Conservation (phyloP, 257 asterid genomes). For the Ilex aquifolium region DNA sequence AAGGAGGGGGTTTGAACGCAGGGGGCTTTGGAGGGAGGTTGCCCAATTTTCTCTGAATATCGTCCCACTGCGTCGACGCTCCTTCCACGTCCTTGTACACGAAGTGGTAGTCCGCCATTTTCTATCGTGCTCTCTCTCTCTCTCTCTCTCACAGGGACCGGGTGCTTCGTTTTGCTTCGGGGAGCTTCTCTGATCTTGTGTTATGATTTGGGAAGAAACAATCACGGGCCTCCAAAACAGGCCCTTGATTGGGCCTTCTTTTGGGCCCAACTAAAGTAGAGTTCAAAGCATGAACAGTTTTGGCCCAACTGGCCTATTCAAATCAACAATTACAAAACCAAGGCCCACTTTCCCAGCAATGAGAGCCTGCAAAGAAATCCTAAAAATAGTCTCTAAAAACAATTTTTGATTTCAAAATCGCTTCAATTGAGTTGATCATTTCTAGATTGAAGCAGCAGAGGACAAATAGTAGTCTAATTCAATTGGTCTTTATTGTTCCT, state of each 20-base stretch:
- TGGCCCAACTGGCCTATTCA: too few relatives aligned
- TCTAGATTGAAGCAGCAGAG: too few relatives aligned
- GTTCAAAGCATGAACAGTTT: too few relatives aligned
- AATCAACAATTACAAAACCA: too few relatives aligned
- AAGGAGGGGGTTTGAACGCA: conserved; percentile 69
- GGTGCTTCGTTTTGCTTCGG: neutral
- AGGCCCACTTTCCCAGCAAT: too few relatives aligned
- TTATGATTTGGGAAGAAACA: neutral
- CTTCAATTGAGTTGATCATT: too few relatives aligned
- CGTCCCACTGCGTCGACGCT: conserved; percentile 93
- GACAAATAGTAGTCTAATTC: too few relatives aligned
- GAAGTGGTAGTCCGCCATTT: conserved; percentile 86
- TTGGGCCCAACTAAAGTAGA: neutral
- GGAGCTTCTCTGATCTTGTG: too few relatives aligned
- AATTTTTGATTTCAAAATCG: too few relatives aligned
- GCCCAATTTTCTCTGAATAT: conserved; percentile 80
- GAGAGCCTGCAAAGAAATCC: too few relatives aligned
- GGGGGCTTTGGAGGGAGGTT: conserved; percentile 72
- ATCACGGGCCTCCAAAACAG: neutral
- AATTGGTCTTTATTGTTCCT: too few relatives aligned
- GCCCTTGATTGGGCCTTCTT: neutral
- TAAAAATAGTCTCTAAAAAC: too few relatives aligned
- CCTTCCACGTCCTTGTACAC: conserved; percentile 95
- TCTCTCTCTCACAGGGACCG: neutral
- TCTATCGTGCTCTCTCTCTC: neutral